Evolutionary conservation across 2,329 filamentous ascomycete species (phyloP), one percentile per base, ranked within the genome.

Genomic region (Chaetothyriales sp.): DNA sequence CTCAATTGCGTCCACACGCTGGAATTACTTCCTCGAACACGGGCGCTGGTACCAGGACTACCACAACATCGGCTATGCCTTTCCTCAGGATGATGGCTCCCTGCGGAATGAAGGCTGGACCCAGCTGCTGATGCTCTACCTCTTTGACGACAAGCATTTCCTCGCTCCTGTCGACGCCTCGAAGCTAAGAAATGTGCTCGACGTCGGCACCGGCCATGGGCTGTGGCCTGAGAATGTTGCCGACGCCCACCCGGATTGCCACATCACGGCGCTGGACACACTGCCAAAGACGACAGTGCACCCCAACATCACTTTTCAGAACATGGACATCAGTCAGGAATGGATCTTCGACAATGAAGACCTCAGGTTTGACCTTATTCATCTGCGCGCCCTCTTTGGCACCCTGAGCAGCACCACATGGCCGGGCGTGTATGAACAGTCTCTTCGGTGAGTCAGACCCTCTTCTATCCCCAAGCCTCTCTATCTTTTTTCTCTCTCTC

Each of bases 351-450:
- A 59, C n/a, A 57, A 62, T 39, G 53, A 60, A 18, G 51, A 56
- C 18, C 56, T 60, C 25, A 61, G 56, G 19, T 72, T 72, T 53
- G 68, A 72, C 51, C 62, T 71, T 49, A 63, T 72, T 18, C 68
- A 71, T 52, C 62, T 67, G n/a, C 63, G 69, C 44, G 62, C 56
- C 12, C 45, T 68, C 44, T 66, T 66, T 51, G 66, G 62, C n/a
- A 61, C 59, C 19, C 57, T 68, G 20, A 61, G 54, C 10, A 26
- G 18, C 18, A 7, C 22, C 6, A 63, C 66, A 48, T 68, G 64
- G 64, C 50, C 56, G 25, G 56, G 54, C 10, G 55, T 68, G 25
- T 68, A 68, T 53, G 55, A 61, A 46, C 60, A 66, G 47, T 63
- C 60, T 44, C 63, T 64, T 46, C 58, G 64, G 64, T 65, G 59